These are phyloP conservation scores for Aureobasidium mangrovei DNA, from an alignment of 2,329 filamentous ascomycete species.

Conservation along the genomic window DNA sequence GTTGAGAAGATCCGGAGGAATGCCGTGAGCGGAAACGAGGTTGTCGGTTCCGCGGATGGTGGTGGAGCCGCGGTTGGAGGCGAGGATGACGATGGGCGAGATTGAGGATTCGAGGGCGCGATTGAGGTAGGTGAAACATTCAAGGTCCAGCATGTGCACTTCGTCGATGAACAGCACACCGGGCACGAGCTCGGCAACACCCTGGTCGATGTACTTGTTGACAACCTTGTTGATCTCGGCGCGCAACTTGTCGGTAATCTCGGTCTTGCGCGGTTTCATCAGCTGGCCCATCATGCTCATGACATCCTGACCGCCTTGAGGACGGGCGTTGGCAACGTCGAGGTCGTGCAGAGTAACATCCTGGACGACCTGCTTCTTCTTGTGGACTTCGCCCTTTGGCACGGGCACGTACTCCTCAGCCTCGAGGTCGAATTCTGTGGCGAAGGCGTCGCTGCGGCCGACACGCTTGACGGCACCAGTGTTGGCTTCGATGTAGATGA, in stretches of 20 bases:
- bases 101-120: slow-evolving; percentile 92
- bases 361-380: slow-evolving; percentile 99
- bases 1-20: slow-evolving; percentile 86
- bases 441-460: slow-evolving; percentile 90
- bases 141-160: slow-evolving; percentile 98
- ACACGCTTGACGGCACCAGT: slow-evolving; percentile 97
- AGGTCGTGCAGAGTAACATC: slow-evolving; percentile 96
- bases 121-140: slow-evolving; percentile 98
- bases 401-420: slow-evolving; percentile 98
- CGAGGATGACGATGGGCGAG: slow-evolving; percentile 92
- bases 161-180: slow-evolving; percentile 98
- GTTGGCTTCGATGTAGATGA: slow-evolving; percentile 99
- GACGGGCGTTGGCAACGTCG: slow-evolving; percentile 88
- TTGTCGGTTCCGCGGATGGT: slow-evolving; percentile 68
- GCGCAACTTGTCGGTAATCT: slow-evolving; percentile 95
- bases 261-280: slow-evolving; percentile 99
- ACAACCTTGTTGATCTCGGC: slow-evolving; percentile 98
- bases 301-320: slow-evolving; percentile 95
- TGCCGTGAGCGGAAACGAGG: slow-evolving; percentile 72
- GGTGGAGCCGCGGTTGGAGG: slow-evolving; percentile 90
- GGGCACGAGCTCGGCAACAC: slow-evolving; percentile 93
- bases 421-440: slow-evolving; percentile 96
- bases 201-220: slow-evolving; percentile 97
- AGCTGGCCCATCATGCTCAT: slow-evolving; percentile 99
- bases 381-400: slow-evolving; percentile 97